Evolutionary conservation across 2,329 filamentous ascomycete genomes (phyloP), one percentile per base, ranked within the genome.

Genomic region (Paecilomyces formosus): DNA sequence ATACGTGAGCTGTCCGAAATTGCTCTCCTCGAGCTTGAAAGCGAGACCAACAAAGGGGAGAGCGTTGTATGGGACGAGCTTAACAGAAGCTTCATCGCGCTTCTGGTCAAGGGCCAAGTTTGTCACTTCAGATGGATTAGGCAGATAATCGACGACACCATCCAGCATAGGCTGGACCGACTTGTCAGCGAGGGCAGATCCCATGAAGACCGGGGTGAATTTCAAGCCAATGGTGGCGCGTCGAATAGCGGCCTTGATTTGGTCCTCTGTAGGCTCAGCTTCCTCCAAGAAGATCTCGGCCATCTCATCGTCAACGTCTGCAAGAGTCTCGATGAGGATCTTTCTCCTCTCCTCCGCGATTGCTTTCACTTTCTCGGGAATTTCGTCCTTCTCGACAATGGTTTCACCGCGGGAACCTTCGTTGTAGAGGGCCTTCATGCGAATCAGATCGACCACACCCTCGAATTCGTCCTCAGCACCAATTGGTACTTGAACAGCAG

Each of bases 21-120:
- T 97, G 78, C 93, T 96, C 78, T 99, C 94, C 81, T 99, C 94
- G 22, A 99, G 86, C 82, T 99, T 99, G 82, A 99, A 99, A 9
- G 94, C 94, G 62, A 99, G 82, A 55, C 94, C 94, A 58, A 97
- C 92, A 70, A 97, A 97, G 0, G 94, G 94, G 24, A 96, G 81
- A 22, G 90, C 88, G 76, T 95, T 94, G 80, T 97, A 97, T 1
- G 93, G 92, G 18, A 97, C 86, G 58, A 99, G 85, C 73, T 93
- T 89, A 60, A 96, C 92, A 2, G 86, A 82, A 54, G 87, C 84
- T 75, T 99, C 94, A 51, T 81, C 81, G 67, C 89, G 85, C 70
- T 87, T 85, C 72, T 87, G 88, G 75, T 99, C 93, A 58, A 99
- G 83, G 6, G 92, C 94, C 69, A 89, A 78, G 78, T 97, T 97